A percentile compares a stretch with the other conserved stretches of the same genome.
Evolutionary conservation across 768 basidiomycete genomes (phyloP).

Genomic region (Cystobasidium onofrii): DNA sequence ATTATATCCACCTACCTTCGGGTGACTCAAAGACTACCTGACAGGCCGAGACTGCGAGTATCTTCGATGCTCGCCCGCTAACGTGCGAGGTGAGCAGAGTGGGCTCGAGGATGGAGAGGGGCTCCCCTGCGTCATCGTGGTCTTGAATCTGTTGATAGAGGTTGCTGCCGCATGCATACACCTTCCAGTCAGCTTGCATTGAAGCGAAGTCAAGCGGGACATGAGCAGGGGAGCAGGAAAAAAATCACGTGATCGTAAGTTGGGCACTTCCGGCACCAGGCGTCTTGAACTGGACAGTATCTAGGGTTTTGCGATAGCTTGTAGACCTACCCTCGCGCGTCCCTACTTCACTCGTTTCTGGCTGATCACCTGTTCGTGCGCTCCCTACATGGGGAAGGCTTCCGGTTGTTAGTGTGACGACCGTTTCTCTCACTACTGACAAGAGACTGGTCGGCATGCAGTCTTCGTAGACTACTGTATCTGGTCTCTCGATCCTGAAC

Average conservation of each 20-base stretch:
- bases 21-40: not conserved
- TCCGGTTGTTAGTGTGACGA: no score
- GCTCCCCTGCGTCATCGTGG: not conserved
- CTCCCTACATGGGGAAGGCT: no score
- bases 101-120: not conserved
- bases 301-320: no score
- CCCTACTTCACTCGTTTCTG: no score
- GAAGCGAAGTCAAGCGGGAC: not conserved
- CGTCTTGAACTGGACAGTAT: no score
- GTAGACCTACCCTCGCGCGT: no score
- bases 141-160: conserved; percentile 5
- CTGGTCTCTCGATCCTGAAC: no score
- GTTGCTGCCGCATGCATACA: conserved; percentile 17
- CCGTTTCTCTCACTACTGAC: no score
- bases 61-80: not conserved
- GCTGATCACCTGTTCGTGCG: no score
- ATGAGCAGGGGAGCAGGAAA: not conserved
- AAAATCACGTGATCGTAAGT: not conserved
- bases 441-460: no score
- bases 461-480: no score
- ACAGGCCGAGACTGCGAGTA: not conserved
- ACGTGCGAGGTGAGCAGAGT: not conserved
- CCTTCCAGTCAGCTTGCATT: not conserved
- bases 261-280: no score
- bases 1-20: not conserved